Percentiles rank a stretch among this genome's conserved stretches.
Conservation (phyloP, 441 rosid genomes). For the Euphorbia celastroides region DNA sequence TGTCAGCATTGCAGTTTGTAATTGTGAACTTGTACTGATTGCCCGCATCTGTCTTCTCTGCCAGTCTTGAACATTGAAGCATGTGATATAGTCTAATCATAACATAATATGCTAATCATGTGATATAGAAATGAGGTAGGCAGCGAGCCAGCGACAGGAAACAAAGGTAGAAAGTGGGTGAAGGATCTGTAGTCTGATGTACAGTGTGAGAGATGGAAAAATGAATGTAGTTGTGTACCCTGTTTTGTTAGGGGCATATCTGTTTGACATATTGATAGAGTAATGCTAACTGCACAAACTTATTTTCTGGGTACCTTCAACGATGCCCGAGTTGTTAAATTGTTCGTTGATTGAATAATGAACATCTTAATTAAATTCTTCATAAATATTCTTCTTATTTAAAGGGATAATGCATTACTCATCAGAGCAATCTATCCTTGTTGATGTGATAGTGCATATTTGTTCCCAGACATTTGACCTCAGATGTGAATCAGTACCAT, state of each 20-base stretch:
- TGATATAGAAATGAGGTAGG: background rate
- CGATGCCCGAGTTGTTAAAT: background rate
- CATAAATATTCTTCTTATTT: background rate
- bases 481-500: background rate
- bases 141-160: no score
- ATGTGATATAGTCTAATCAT: background rate
- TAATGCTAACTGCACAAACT: background rate
- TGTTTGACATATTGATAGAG: background rate
- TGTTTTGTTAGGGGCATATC: conserved; percentile 1
- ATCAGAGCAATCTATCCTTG: background rate
- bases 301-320: background rate
- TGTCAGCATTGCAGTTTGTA: background rate
- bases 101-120: background rate
- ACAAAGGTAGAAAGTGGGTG: background rate
- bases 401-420: background rate
- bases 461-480: background rate
- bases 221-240: background rate
- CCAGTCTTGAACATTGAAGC: background rate
- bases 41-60: background rate
- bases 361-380: background rate
- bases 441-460: conserved; percentile 1
- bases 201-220: background rate
- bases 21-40: background rate
- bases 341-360: background rate
- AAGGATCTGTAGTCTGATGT: background rate